A percentile compares a stretch with the other conserved stretches of the same genome.
Conservation (phyloP, 1,139 yeast species). For the Torulaspora globosa region DNA sequence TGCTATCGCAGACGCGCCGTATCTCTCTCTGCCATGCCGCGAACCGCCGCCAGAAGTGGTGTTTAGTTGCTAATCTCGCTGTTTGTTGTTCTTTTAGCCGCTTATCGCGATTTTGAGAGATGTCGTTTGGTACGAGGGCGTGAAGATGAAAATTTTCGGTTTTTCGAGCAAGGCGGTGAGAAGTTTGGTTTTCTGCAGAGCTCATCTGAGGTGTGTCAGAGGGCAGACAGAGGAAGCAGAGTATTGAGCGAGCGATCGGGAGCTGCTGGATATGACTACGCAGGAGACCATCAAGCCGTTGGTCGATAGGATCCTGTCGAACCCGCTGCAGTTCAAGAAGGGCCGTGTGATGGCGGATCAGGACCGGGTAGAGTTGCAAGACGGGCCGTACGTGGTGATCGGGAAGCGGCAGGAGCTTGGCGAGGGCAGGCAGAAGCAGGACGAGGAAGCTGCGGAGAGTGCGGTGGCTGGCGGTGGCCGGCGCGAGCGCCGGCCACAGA, state of each 20-base stretch:
- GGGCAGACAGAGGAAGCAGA: background rate
- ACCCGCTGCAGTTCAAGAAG: slow-evolving; percentile 57
- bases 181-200: slow-evolving; percentile 1
- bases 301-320: slow-evolving; percentile 55
- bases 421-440: slow-evolving; percentile 18
- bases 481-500: background rate
- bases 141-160: background rate
- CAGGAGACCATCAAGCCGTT: slow-evolving; percentile 38
- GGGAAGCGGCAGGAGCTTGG: slow-evolving; percentile 17
- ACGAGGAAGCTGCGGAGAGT: slow-evolving; percentile 20
- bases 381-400: slow-evolving; percentile 35
- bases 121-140: background rate
- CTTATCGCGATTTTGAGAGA: background rate
- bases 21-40: background rate
- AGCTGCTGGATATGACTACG: slow-evolving; percentile 20
- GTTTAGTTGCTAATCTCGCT: background rate
- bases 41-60: background rate
- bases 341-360: slow-evolving; percentile 34
- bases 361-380: slow-evolving; percentile 29
- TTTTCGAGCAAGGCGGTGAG: slow-evolving; percentile 1
- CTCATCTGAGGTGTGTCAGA: background rate
- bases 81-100: slow-evolving; percentile 1
- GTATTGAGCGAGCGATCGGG: background rate
- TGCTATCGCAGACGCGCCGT: background rate
- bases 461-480: background rate